Evolutionary conservation across 139 green algal species (phyloP).

Genomic region (Chlamydomonas sp.): DNA sequence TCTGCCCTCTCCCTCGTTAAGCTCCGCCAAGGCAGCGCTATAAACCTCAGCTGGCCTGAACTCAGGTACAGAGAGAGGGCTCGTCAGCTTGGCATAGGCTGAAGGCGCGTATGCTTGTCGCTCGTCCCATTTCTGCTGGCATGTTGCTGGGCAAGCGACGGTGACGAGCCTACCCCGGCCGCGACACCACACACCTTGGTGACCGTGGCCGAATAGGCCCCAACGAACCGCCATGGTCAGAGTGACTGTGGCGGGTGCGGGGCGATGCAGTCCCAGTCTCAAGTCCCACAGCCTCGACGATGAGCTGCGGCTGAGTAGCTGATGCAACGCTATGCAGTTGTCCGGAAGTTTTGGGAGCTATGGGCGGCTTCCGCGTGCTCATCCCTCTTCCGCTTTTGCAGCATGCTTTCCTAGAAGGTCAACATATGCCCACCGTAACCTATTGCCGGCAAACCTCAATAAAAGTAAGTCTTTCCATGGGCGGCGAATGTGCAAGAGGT

Average conservation of each 20-base stretch:
- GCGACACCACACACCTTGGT: background rate
- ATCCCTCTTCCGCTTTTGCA: background rate
- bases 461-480: too few species aligned
- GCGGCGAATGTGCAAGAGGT: too few species aligned
- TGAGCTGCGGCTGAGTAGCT: too few species aligned
- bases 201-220: conserved; percentile 12
- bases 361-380: conserved; percentile 14
- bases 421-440: too few species aligned
- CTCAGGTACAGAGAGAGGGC: too few species aligned
- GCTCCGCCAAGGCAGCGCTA: conserved; percentile 20
- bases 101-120: too few species aligned
- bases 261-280: conserved; percentile 6
- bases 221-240: conserved; percentile 4
- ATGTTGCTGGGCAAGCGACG: too few species aligned
- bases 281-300: background rate
- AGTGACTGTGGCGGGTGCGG: background rate
- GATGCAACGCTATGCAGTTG: background rate
- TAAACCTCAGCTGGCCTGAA: conserved; percentile 17
- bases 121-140: too few species aligned
- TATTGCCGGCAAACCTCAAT: too few species aligned
- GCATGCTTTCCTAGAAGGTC: too few species aligned
- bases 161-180: too few species aligned
- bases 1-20: conserved; percentile 10
- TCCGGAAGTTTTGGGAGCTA: conserved; percentile 11
- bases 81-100: too few species aligned